These are phyloP conservation scores for Scutellaria minor DNA, from an alignment of 257 asterid genomes.

Conservation along the genomic window DNA sequence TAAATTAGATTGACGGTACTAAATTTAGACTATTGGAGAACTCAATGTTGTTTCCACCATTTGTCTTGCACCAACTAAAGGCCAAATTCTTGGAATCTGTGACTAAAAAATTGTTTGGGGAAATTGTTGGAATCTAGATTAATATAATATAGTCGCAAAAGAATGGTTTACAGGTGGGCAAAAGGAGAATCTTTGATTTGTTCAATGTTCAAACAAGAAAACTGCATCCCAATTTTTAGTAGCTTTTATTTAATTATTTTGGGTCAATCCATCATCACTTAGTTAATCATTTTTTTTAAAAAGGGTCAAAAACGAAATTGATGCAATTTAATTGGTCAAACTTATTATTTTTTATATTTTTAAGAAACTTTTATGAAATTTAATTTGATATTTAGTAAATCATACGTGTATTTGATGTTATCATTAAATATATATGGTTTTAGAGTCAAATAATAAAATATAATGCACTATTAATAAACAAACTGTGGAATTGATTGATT, in stretches of 20 bases:
- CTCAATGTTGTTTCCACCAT: constrained; percentile 22
- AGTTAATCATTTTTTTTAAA: background rate
- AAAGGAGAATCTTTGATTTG: constrained; percentile 40
- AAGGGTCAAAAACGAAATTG: too few relatives aligned
- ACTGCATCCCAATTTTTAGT: background rate
- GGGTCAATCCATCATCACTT: constrained; percentile 19
- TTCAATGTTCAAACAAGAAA: constrained; percentile 36
- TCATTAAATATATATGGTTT: too few relatives aligned
- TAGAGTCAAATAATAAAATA: too few relatives aligned
- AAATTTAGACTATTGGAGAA: constrained; percentile 20
- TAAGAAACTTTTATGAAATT: too few relatives aligned
- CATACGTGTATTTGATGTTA: too few relatives aligned
- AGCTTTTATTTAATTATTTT: constrained; percentile 11
- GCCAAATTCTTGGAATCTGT: constrained; percentile 39
- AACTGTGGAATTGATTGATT: too few relatives aligned
- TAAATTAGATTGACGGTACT: constrained; percentile 13
- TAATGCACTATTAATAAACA: too few relatives aligned
- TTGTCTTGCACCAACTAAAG: constrained; percentile 30
- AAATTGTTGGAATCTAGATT: constrained; percentile 39
- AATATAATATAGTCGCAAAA: background rate
- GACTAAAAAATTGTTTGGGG: constrained; percentile 15
- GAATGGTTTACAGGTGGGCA: constrained; percentile 34
- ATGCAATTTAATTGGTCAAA: too few relatives aligned
- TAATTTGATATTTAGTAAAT: too few relatives aligned
- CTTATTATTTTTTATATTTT: too few relatives aligned